Base-by-base conservation (phyloP, 2,329 filamentous ascomycete genomes). In the Celoporthe dispersa region DNA sequence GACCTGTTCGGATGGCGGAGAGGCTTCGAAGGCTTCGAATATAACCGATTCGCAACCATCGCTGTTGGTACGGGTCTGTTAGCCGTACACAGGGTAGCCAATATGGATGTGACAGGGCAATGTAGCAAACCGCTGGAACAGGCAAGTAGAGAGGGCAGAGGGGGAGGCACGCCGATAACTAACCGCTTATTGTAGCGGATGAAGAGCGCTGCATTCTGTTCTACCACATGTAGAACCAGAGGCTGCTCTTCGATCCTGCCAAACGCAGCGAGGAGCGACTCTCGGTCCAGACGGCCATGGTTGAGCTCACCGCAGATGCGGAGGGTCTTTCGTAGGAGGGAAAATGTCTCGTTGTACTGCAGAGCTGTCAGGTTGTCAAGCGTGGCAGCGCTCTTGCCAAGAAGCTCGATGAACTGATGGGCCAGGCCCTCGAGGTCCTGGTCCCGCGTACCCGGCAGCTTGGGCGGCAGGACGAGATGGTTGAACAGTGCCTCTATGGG, bases 21-120 rank as follows among this genome's bases (percentile, higher is more conserved):
- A 89, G 0, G 84, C 81, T 75, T 91, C 88, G 69, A 91, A 91
- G 12, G 70, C 70, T 31, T 71, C 69, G 25, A 69, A 69, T 8
- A 69, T 9, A 22, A 71, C 67, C 4, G 11, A 11, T 9, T 12
- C 31, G 16, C 25, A 5, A 16, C 60, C n/a, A 1, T 64, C 19
- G 33, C 5, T 25, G 11, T 35, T 63, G 5, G 11, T 9, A 37
- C 1, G 35, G 35, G 8, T 37, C 35, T 37, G 35, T 37, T 9
- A 37, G 35, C n/a, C n/a, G n/a, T n/a, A n/a, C n/a, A n/a, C n/a
- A n/a, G n/a, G n/a, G n/a, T n/a, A n/a, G n/a, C n/a, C n/a, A n/a
- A n/a, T n/a, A n/a, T 9, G 8, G 8, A 37, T 4, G 35, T 37
- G 35, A 37, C 8, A 37, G 35, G 35, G 35, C 35, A 9, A 9